Base-by-base conservation (phyloP, 2,329 filamentous ascomycete genomes). In the Amphichorda felina region DNA sequence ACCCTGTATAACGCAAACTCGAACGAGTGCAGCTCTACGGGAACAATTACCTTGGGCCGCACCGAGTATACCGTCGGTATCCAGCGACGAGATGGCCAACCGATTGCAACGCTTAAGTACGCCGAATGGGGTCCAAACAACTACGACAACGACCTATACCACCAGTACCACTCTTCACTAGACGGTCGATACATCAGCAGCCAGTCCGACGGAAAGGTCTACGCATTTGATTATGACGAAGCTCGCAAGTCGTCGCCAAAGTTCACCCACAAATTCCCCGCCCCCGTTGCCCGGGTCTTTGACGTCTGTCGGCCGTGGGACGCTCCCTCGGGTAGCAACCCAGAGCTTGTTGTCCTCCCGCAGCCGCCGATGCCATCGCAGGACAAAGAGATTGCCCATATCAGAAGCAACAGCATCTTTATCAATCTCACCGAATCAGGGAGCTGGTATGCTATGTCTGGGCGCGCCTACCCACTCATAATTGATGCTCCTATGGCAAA, bases 41-140 rank as follows among this genome's bases (percentile, higher is more conserved):
- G 86, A 22, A 91, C 82, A 24, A 73, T 94, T 41, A 87, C 83
- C 0, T 68, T 95, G 2, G 87, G 86, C 19, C 75, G 85, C 35
- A 86, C 85, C 27, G 87, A 95, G 55, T 98, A 98, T 57, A 89
- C 75, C 5, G 80, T 98, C 40, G 77, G 72, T 38, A 93, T 98
- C 30, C 81, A 87, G 44, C 79, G 84, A 40, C 73, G 70, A 30
- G 73, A 82, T 45, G 79, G 81, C 2, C 74, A 80, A 40, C 74
- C 76, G 7, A 81, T 98, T 42, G 94, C 87, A 49, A 94, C 85
- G 0, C 74, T 98, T 45, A 88, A 78, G 44, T 98, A 93, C 52
- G 82, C 86, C 9, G 91, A 98, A 55, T 98, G 91, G 91, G 79
- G 78, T 1, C 84, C 88, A 11, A 98, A 98, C 56, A 93, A 82